Base-by-base conservation (phyloP, 1,139 yeast genomes). In the Candida labiduridarum region DNA sequence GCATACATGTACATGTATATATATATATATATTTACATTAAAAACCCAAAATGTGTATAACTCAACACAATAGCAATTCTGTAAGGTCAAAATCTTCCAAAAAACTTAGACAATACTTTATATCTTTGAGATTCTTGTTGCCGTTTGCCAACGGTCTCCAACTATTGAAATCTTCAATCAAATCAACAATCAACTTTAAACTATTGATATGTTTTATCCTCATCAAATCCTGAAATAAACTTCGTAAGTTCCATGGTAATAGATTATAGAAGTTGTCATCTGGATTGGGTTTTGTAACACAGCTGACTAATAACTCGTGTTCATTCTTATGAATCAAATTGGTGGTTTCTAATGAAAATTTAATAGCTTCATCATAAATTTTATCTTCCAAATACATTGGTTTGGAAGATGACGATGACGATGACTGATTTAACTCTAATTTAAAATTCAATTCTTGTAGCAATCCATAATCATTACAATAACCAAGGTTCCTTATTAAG, bases 191-290 rank as follows among this genome's bases (percentile, higher is more conserved):
- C 45, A 78, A 57, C 30, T 60, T 54, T 19, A 59, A 49, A 33
- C 67, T 67, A 7, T 68, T 66, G 19, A 79, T 67, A 58, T 81
- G 78, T 49, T 70, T 71, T 9, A 78, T 60, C 34, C 59, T 57
- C 7, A 68, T 53, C 38, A 76, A 60, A 49, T 74, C 78, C 45
- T 75, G 66, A 14, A 76, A 47, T 41, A 75, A 56, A 14, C 72
- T 71, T 36, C 80, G 64, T 2, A 73, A 55, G 43, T 66, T 65
- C 79, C 79, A 76, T 0, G 80, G 78, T 10, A 76, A 50, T 60
- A 74, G 36, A 67, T 46, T 52, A 40, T 45, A 44, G 39, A 48
- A 44, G 27, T 45, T 45, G 12, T 34, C 40, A 41, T 49, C 50
- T 11, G 35, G 29, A 22, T 31, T 39, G 10, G 34, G 6, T 25